phyloP scores from a whole-genome alignment of 2,329 filamentous ascomycete genomes.

The Pseudopithomyces chartarum region DNA sequence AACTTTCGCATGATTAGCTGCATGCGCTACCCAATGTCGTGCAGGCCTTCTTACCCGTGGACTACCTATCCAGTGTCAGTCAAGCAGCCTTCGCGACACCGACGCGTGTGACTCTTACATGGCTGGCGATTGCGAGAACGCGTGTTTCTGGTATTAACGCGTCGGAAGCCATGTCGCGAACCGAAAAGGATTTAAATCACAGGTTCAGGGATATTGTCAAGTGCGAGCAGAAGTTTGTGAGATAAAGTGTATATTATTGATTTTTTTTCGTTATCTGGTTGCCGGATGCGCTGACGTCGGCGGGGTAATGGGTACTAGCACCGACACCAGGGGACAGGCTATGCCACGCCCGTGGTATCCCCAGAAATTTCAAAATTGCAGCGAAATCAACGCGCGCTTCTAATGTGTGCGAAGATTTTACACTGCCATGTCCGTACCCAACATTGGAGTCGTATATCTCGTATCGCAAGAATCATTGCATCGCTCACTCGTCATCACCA shows the following conservation, averaged over 20 bases:
- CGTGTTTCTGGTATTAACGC: constrained; percentile 62
- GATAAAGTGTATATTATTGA: constrained; percentile 28
- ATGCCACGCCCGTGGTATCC: constrained; percentile 15
- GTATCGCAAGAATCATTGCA: constrained; percentile 21
- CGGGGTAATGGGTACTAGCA: constrained; percentile 32
- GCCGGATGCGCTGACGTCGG: constrained; percentile 41
- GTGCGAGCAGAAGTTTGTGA: constrained; percentile 6
- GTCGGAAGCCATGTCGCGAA: constrained; percentile 39
- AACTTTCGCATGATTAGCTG: constrained; percentile 59
- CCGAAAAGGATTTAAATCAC: background rate
- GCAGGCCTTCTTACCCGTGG: constrained; percentile 65
- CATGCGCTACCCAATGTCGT: background rate
- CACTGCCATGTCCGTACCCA: constrained; percentile 28
- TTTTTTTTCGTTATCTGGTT: constrained; percentile 42
- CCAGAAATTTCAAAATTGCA: constrained; percentile 20
- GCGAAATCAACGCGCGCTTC: constrained; percentile 26
- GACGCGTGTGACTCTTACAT: constrained; percentile 68
- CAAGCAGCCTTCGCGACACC: constrained; percentile 11
- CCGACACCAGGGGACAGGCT: constrained; percentile 22
- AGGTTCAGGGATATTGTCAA: background rate
- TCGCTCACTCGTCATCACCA: constrained; percentile 65
- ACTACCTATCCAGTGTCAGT: constrained; percentile 62
- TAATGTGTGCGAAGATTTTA: constrained; percentile 33
- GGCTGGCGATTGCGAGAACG: constrained; percentile 89
- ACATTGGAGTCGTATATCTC: constrained; percentile 33